These are phyloP conservation scores for Nicotiana tabacum DNA, from an alignment of 257 asterid species.

Conservation along the genomic window DNA sequence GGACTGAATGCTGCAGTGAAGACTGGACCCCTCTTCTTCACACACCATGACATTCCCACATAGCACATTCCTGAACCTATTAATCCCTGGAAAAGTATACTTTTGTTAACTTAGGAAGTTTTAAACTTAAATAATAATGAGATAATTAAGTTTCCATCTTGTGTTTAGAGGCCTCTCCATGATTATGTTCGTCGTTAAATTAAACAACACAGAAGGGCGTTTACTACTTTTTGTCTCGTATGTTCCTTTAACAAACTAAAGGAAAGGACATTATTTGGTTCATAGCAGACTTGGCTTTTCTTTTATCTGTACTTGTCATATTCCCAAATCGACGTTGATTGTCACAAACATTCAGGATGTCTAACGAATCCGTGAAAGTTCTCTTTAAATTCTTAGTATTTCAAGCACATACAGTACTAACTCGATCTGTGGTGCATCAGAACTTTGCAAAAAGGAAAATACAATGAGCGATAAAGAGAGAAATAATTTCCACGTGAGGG, in stretches of 20 bases:
- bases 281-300: background rate
- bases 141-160: background rate
- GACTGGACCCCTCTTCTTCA: slow-evolving; percentile 75
- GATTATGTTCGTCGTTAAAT: background rate
- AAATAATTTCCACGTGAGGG: background rate
- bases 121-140: too few relatives aligned
- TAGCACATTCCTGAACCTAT: slow-evolving; percentile 75
- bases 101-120: background rate
- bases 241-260: background rate
- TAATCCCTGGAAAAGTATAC: slow-evolving; percentile 45
- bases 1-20: slow-evolving; percentile 86
- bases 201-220: background rate
- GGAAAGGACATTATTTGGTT: background rate
- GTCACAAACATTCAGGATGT: background rate
- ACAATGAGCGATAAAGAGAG: background rate
- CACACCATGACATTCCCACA: slow-evolving; percentile 94
- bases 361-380: background rate
- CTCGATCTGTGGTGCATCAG: background rate
- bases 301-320: background rate
- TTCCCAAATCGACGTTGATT: background rate
- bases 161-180: background rate
- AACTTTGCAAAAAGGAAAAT: background rate
- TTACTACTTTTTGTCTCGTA: background rate
- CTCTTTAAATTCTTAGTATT: background rate
- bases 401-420: background rate